Base-by-base conservation (phyloP, 2,329 filamentous ascomycete genomes). In the Monilinia polystroma region DNA sequence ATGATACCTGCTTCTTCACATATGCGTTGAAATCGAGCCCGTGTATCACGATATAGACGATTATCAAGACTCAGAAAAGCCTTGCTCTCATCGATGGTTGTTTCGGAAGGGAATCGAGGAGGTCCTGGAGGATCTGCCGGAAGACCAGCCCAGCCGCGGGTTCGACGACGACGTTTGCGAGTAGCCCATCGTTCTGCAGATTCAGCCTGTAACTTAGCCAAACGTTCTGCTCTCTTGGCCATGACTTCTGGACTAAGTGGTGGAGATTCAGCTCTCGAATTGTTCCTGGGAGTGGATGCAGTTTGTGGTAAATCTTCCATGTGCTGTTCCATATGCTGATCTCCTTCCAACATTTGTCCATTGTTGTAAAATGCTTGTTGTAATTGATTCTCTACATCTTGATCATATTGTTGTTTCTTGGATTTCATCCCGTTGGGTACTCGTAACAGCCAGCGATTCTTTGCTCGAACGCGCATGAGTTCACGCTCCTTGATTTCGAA, bases 51-150 rank as follows among this genome's bases (percentile, higher is more conserved):
- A 75, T 95, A 95, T 53, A 84, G 79, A 1, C 81, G 77, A 59
- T 83, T 85, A 73, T 90, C 85, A 45, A 96, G 80, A 49, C 79
- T 81, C 38, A 96, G 80, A 68, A 88, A 89, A 16, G 83, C 82
- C 74, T 92, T 91, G 74, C 89, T 89, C 77, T 94, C 90, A 70
- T 91, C 89, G 67, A 95, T 85, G 0, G 91, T 93, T 16, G 90
- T 93, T 77, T 95, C 91, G 0, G 91, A 94, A 0, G 90, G 90
- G 70, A 92, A 95, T 29, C 91, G 86, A 18, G 89, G 87, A 26
- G 88, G 85, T 5, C 87, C 86, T 1, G 87, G 84, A 8, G 86
- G 85, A 74, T 91, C 89, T 49, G 88, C 84, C 18, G 89, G 86
- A 35, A 90, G 76, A 2, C 88, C 87, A 53, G 85, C 87, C 81